A percentile compares a stretch with the other conserved stretches of the same genome.
These are phyloP conservation scores for Colletotrichum euphorbiae DNA, from an alignment of 2,329 filamentous ascomycete genomes.

Conservation along the genomic window DNA sequence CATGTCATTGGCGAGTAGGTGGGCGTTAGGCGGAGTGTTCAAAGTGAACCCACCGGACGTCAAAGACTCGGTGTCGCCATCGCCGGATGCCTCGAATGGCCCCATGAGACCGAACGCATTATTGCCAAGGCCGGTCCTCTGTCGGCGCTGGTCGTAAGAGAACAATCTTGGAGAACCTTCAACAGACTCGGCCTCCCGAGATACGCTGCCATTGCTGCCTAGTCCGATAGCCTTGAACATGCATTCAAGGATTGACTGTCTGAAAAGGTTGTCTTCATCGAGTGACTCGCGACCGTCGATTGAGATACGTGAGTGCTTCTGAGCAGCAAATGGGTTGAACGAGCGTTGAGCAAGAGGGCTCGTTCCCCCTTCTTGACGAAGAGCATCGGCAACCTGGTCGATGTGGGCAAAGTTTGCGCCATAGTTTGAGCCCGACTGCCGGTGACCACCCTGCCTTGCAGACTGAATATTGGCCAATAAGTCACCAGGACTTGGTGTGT, in stretches of 20 bases:
- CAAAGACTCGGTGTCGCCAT: constrained; percentile 89
- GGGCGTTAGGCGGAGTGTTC: constrained; percentile 70
- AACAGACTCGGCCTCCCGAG: constrained; percentile 77
- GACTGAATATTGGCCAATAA: constrained; percentile 82
- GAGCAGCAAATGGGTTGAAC: constrained; percentile 68
- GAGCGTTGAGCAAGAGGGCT: constrained; percentile 63
- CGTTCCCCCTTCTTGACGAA: constrained; percentile 50
- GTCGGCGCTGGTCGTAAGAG: constrained; percentile 83
- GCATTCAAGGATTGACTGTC: constrained; percentile 91
- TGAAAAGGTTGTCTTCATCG: constrained; percentile 89
- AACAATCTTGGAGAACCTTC: constrained; percentile 88
- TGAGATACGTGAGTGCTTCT: constrained; percentile 60
- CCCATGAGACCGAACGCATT: constrained; percentile 94
- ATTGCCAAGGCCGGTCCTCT: constrained; percentile 79
- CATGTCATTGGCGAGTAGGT: constrained; percentile 80
- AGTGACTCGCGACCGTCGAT: constrained; percentile 81
- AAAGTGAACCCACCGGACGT: constrained; percentile 76
- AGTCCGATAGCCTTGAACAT: constrained; percentile 95
- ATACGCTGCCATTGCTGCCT: constrained; percentile 72
- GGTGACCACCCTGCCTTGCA: constrained; percentile 68
- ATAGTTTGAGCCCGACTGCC: constrained; percentile 43
- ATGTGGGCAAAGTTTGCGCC: constrained; percentile 44
- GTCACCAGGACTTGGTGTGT: constrained; percentile 78
- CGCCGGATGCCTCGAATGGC: constrained; percentile 78
- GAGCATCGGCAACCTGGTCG: constrained; percentile 46